These are phyloP conservation scores for Chlorella sp. DNA, from an alignment of 139 green algal genomes.

Conservation along the genomic window DNA sequence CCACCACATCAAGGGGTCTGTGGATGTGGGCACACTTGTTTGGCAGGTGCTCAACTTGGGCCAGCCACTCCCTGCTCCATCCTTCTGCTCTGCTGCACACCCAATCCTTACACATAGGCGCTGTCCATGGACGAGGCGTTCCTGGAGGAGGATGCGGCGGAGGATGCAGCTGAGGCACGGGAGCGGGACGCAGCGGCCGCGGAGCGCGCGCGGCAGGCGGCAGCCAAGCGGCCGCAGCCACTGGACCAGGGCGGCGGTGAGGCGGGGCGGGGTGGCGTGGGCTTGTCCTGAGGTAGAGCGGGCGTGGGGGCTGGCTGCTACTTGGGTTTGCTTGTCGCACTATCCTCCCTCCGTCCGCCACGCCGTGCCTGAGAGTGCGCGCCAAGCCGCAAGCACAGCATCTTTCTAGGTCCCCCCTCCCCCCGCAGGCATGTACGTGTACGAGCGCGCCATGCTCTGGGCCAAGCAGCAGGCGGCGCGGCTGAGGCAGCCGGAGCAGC, in stretches of 20 bases:
- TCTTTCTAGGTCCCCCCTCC: too few species aligned
- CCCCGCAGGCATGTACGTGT: conserved; percentile 17
- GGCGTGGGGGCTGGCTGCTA: too few species aligned
- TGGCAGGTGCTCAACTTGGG: too few species aligned
- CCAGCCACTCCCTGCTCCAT: too few species aligned
- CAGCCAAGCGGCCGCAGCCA: conserved; percentile 24
- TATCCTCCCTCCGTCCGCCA: too few species aligned
- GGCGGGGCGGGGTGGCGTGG: too few species aligned
- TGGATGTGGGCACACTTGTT: too few species aligned
- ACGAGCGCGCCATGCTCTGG: not conserved
- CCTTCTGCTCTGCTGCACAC: not conserved
- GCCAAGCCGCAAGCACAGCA: too few species aligned
- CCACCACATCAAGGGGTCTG: not conserved
- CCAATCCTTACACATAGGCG: conserved; percentile 24
- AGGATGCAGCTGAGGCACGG: conserved; percentile 44
- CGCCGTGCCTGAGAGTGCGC: too few species aligned
- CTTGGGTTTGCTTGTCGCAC: too few species aligned
- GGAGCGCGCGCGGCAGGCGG: not conserved
- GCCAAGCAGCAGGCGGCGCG: not conserved
- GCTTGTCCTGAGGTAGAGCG: too few species aligned
- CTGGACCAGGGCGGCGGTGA: conserved; percentile 34
- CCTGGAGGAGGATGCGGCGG: conserved; percentile 52
- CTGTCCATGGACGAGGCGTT: conserved; percentile 48
- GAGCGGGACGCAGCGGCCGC: not conserved
- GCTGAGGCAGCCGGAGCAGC: not conserved